Conservation (phyloP, 805 yeast species). For the Starmerella sp. region DNA sequence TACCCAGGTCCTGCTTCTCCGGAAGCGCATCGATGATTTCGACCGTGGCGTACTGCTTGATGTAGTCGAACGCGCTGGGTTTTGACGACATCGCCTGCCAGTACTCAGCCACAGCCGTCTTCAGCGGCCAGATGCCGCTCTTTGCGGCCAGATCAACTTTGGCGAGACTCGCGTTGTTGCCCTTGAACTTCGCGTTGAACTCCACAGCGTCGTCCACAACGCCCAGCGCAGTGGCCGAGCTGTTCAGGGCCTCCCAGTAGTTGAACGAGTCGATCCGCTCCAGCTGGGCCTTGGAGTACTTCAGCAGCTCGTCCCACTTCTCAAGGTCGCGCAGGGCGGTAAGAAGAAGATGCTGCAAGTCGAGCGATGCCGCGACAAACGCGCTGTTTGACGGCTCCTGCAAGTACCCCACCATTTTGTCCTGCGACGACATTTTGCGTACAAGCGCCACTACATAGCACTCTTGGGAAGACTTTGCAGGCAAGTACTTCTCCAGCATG, state of each 20-base stretch:
- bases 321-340: conserved; percentile 36
- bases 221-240: conserved; percentile 34
- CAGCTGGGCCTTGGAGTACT: conserved; percentile 35
- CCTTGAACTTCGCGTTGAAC: conserved; percentile 27
- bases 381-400: conserved; percentile 14
- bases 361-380: conserved; percentile 40
- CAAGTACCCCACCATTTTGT: conserved; percentile 31
- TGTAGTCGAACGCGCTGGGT: conserved; percentile 54
- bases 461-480: conserved; percentile 53
- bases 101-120: conserved; percentile 28
- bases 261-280: conserved; percentile 60
- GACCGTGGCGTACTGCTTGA: conserved; percentile 31
- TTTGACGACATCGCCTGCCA: conserved; percentile 41
- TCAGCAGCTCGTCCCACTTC: conserved; percentile 37
- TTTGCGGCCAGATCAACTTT: conserved; percentile 36
- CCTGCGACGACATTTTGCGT: conserved; percentile 32
- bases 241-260: conserved; percentile 52
- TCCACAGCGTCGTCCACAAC: conserved; percentile 29
- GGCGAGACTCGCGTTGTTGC: conserved; percentile 52
- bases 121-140: conserved; percentile 17
- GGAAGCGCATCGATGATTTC: conserved; percentile 22
- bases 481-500: conserved; percentile 41
- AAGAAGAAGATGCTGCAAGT: conserved; percentile 37
- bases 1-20: conserved; percentile 17
- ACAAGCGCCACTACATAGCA: conserved; percentile 47